Evolutionary conservation across 805 yeast species (phyloP), one percentile per base, ranked within the genome.

Genomic region (Barnettozyma botsteinii): DNA sequence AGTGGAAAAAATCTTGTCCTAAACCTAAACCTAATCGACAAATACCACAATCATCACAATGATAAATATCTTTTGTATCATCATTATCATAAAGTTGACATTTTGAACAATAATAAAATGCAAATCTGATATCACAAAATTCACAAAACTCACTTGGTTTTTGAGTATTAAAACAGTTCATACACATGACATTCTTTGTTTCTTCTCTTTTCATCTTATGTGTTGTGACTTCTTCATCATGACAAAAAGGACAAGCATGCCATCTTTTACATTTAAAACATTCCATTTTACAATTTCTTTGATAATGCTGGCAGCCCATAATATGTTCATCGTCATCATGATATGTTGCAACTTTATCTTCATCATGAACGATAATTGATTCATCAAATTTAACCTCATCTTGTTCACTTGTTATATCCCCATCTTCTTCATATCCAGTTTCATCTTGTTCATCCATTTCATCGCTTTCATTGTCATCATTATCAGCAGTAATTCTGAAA

Each of bases 41-140:
- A 40, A 91, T 87, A 0, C 95, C 96, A 65, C 98, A 89, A 51
- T 81, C 84, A 51, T 80, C 85, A 60, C 98, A 89, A 58, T 89
- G 98, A 55, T 88, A 89, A 19, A 89, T 88, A 46, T 83, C 83
- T 55, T 86, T 87, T 31, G 70, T 65, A 35, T 75, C 79, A 56
- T 86, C 93, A 55, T 83, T 81, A 57, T 88, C 96, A 67, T 83
- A 91, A 20, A 89, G 69, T 44, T 77, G 81, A 65, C 98, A 89
- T 36, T 68, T 74, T 5, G 66, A 68, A 61, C 98, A 89, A 56
- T 75, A 87, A 58, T 91, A 88, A 40, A 73, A 66, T 27, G 95
- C 86, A 57, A 89, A 69, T 37, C 73, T 75, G 35, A 63, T 66
- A 32, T 73, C 77, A 64, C 97, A 89, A 45, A 73, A 68, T 24